Evolutionary conservation across 2,329 filamentous ascomycete species (phyloP).

Genomic region (Colletotrichum musae): DNA sequence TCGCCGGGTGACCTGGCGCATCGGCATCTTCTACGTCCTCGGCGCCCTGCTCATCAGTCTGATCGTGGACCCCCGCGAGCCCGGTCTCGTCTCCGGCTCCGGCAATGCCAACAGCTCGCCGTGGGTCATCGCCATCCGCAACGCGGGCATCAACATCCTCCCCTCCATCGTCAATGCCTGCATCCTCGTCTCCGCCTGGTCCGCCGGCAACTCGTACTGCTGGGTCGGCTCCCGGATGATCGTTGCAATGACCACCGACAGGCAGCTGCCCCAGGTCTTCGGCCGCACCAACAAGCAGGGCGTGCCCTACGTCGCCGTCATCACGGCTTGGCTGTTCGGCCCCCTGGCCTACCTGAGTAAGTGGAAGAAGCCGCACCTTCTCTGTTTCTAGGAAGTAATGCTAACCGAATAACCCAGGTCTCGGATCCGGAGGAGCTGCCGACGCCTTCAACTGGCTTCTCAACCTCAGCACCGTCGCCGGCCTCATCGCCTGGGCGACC

Average conservation of each 20-base stretch:
- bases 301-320: conserved; percentile 60
- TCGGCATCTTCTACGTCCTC: conserved; percentile 61
- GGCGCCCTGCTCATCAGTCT: conserved; percentile 61
- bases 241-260: conserved; percentile 50
- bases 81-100: conserved; percentile 55
- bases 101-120: conserved; percentile 57
- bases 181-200: conserved; percentile 62
- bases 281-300: conserved; percentile 54
- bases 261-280: conserved; percentile 52
- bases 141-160: conserved; percentile 54
- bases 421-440: conserved; percentile 60
- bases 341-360: conserved; percentile 60
- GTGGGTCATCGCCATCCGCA: conserved; percentile 60
- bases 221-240: conserved; percentile 61
- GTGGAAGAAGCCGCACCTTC: not conserved
- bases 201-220: conserved; percentile 58
- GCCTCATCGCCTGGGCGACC: conserved; percentile 59
- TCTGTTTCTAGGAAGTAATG: conserved; percentile 44
- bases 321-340: conserved; percentile 54
- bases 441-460: conserved; percentile 64
- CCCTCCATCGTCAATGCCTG: conserved; percentile 65
- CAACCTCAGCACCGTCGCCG: conserved; percentile 60
- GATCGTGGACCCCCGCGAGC: conserved; percentile 56
- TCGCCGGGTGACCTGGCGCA: conserved; percentile 61
- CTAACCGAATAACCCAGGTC: conserved; percentile 58